Conservation (phyloP, 2,329 filamentous ascomycete species). For the Fusarium piperis region DNA sequence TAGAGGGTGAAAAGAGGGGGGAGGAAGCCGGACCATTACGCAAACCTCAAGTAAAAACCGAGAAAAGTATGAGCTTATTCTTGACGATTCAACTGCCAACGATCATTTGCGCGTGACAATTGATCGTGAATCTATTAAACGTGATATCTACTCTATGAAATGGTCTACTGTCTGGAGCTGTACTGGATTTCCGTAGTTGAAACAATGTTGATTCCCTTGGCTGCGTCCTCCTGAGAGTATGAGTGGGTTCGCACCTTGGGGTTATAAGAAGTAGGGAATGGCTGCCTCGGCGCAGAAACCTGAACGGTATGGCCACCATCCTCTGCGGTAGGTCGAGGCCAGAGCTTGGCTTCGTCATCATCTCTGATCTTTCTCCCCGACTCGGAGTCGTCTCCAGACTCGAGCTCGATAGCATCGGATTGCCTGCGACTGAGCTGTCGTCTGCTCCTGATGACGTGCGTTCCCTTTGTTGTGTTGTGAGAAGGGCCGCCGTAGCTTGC, state of each 20-base stretch:
- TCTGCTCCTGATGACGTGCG: conserved; percentile 14
- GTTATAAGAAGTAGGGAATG: neutral
- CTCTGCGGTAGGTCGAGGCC: conserved; percentile 16
- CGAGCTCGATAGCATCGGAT: conserved; percentile 32
- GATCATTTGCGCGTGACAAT: neutral
- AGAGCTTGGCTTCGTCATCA: conserved; percentile 33
- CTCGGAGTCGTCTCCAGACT: conserved; percentile 33
- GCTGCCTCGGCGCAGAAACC: conserved; percentile 9
- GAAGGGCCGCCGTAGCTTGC: conserved; percentile 16
- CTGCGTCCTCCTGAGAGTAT: neutral
- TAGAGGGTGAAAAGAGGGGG: neutral
- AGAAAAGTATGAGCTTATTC: neutral
- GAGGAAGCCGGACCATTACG: neutral
- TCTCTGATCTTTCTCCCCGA: conserved; percentile 22
- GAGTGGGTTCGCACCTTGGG: conserved; percentile 1
- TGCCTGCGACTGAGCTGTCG: conserved; percentile 32
- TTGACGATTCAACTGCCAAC: too few relatives aligned
- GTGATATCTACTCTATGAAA: neutral
- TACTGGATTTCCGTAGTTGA: conserved; percentile 28
- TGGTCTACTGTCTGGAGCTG: conserved; percentile 11
- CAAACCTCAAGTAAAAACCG: neutral
- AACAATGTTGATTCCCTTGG: conserved; percentile 26
- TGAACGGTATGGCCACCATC: conserved; percentile 4
- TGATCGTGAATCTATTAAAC: neutral
- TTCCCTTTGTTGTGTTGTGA: neutral